Base-by-base conservation (phyloP, 306 rosid genomes). In the Chamaecrista fasciculata region DNA sequence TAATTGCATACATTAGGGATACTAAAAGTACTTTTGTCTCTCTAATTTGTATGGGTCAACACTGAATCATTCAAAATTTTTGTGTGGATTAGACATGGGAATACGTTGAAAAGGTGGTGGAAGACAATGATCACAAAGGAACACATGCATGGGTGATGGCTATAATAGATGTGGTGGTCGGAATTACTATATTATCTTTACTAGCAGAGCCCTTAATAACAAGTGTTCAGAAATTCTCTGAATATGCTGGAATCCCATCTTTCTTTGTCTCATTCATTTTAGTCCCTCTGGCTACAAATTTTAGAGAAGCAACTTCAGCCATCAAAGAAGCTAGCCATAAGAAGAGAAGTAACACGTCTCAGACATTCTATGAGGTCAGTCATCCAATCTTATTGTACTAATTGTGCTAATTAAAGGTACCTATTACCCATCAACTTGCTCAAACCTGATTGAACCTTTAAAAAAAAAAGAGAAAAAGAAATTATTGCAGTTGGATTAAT, bases 141-240 rank as follows among this genome's bases (percentile, higher is more conserved):
- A 2, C 21, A 9, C 33, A 62, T 53, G 80, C 80, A 42, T 83
- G 84, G 84, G 39, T 79, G 64, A 60, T 52, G 6, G 84, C 87
- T 33, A 44, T 76, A 61, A 57, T 6, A 46, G 67, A 76, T 29
- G 76, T 83, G 75, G 69, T 73, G 46, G 33, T 83, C 50, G 87
- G 87, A 40, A 34, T 79, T 46, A 55, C 62, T 36, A 68, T 83
- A 11, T 37, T 79, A 42, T 69, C 90, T 21, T 55, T 83, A 67
- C 83, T 87, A 60, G 93, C 93, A 4, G 90, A 87, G 71, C 94
- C 94, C 24, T 56, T 87, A 15, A 81, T 87, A 49, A 71, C 70
- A 8, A 83, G 82, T 62, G 94, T 87, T 29, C 83, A 83, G 52
- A 70, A 51, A 7, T 85, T 87, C 76, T 80, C 94, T 8, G 48